Base-by-base conservation (phyloP, 345 rosid genomes). In the Gossypium longicalyx region DNA sequence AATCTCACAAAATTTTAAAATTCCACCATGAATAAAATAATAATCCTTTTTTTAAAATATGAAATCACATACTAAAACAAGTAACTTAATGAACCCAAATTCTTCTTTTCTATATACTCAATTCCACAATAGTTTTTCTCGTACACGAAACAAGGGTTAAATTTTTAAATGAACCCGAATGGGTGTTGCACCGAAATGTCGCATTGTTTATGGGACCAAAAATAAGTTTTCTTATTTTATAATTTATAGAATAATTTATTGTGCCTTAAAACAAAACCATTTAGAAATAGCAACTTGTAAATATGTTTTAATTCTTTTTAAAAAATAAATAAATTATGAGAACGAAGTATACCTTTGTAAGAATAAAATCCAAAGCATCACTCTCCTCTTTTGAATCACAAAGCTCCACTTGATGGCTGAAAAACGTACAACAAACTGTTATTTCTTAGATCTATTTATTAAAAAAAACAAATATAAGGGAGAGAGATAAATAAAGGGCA, bases 301-400 rank as follows among this genome's bases (percentile, higher is more conserved):
- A 43, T 9, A 20, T n/a, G 23, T 29, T 29, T 12, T 47, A 47
- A 34, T 34, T 11, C 13, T 47, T 47, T 2, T 11, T 10, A 1
- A 45, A 10, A 10, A 10, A 47, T 47, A 47, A 47, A 52, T 52
- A 52, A 4, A 19, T 8, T 0, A 41, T 1, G 2, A 23, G 3
- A 74, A 41, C 9, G 6, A 60, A 62, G 9, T 12, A 41, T 82
- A 94, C 98, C 95, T 91, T 89, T 0, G 88, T 47, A 63, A 91
- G 90, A 80, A 91, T 88, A 78, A 88, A 76, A 76, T 94, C 98
- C 80, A 92, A 87, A 76, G 87, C 80, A 81, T 92, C 95, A 67
- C 72, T 73, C 75, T 85, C 86, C 1, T 87, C 74, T 81, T 79
- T 86, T 12, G 96, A 79, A 71, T 91, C 97, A 80, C 70, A 77